Conservation (phyloP, 768 basidiomycete species). For the Albatrellus ellisii region DNA sequence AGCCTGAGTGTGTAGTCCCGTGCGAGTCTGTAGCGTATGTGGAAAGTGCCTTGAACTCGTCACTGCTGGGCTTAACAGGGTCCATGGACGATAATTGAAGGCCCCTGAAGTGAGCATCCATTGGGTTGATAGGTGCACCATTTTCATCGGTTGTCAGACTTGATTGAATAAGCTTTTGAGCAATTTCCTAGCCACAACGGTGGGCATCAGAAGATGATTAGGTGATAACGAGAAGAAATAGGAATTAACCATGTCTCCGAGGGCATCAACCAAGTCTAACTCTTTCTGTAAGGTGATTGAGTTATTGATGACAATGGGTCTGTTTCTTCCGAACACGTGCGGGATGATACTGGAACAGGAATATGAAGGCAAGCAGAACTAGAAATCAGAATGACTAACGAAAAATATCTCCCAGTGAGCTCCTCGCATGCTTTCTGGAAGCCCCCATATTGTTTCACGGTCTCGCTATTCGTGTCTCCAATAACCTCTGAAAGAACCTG, state of each 20-base stretch:
- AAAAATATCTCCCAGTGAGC: conserved; percentile 42
- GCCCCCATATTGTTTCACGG: conserved; percentile 25
- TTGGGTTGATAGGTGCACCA: conserved; percentile 38
- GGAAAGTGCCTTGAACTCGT: conserved; percentile 36
- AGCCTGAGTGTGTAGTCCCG: conserved; percentile 38
- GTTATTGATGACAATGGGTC: conserved; percentile 32
- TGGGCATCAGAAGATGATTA: not conserved
- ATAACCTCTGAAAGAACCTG: conserved; percentile 30
- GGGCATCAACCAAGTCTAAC: conserved; percentile 49
- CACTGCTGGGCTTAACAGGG: conserved; percentile 25
- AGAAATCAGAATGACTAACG: conserved; percentile 23
- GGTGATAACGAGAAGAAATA: not conserved
- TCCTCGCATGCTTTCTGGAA: conserved; percentile 28
- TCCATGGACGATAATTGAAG: conserved; percentile 39
- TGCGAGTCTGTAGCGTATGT: conserved; percentile 41
- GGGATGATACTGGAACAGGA: conserved; percentile 35
- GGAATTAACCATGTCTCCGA: conserved; percentile 42
- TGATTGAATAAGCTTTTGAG: conserved; percentile 38
- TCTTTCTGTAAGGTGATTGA: conserved; percentile 32
- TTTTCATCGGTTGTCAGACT: conserved; percentile 24
- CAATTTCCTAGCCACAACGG: conserved; percentile 31
- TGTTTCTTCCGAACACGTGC: conserved; percentile 41
- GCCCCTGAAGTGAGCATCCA: conserved; percentile 42
- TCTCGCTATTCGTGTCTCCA: conserved; percentile 27
- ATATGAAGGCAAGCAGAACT: not conserved